Evolutionary conservation across 768 basidiomycete genomes (phyloP).

Genomic region (Leccinum longicurvipes): DNA sequence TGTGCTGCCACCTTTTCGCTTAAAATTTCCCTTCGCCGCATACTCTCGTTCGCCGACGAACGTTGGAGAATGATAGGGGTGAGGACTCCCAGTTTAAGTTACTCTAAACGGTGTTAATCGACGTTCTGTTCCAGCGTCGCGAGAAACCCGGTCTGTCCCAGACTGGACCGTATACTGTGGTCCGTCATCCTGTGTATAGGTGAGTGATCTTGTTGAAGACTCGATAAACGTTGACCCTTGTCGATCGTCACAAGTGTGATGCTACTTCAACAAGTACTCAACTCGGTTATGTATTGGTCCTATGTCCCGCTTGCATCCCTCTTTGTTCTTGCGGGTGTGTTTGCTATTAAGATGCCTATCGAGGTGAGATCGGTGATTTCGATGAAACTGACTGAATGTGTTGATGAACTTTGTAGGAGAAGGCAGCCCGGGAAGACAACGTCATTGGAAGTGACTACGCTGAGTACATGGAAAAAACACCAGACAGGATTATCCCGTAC

Average conservation of each 20-base stretch:
- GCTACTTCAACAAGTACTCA: conserved; percentile 23
- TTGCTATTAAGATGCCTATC: conserved; percentile 33
- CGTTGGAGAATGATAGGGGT: conserved; percentile 35
- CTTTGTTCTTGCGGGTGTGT: conserved; percentile 20
- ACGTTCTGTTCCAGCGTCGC: conserved; percentile 18
- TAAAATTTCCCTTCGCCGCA: conserved; percentile 9
- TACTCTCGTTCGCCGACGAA: conserved; percentile 22
- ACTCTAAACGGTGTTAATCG: background rate
- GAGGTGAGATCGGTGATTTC: conserved; percentile 24
- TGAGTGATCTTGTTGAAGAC: conserved; percentile 11
- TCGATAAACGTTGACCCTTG: background rate
- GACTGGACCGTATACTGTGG: conserved; percentile 34
- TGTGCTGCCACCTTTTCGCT: conserved; percentile 25
- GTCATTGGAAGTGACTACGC: conserved; percentile 25
- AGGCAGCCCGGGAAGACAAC: conserved; percentile 25
- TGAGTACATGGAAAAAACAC: conserved; percentile 29
- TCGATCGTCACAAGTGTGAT: conserved; percentile 12
- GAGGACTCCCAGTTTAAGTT: background rate
- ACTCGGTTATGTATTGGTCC: conserved; percentile 33
- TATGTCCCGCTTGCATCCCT: conserved; percentile 32
- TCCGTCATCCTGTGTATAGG: conserved; percentile 38
- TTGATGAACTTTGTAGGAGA: conserved; percentile 23
- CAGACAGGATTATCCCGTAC: conserved; percentile 30
- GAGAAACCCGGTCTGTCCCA: conserved; percentile 30
- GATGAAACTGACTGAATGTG: background rate